Conservation (phyloP, 1,139 yeast species). For the Hemisphaericaspora xylofermentans region DNA sequence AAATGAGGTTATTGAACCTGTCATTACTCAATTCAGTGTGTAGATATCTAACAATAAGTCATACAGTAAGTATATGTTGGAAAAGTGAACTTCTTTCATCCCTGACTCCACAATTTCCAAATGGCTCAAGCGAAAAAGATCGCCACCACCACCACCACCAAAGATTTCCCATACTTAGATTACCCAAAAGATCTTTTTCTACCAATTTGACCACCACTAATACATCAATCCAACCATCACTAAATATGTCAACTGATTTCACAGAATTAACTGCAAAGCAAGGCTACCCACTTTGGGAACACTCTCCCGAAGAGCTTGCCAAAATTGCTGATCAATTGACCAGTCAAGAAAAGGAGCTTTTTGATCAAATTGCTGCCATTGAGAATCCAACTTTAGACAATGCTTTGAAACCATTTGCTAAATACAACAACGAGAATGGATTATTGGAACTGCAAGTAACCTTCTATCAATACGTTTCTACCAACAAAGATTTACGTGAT, state of each 20-base stretch:
- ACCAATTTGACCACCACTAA: background rate
- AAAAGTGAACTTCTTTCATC: no score
- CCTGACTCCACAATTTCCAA: no score
- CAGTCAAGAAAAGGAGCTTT: constrained; percentile 40
- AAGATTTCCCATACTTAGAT: background rate
- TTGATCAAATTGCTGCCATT: constrained; percentile 55
- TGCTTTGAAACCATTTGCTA: constrained; percentile 52
- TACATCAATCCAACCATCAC: background rate
- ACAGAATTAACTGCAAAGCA: constrained; percentile 14
- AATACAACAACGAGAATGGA: constrained; percentile 46
- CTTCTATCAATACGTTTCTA: constrained; percentile 70
- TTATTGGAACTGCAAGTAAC: constrained; percentile 50
- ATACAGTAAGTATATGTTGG: no score
- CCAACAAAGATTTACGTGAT: constrained; percentile 61
- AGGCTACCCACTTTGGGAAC: constrained; percentile 55
- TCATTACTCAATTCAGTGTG: no score
- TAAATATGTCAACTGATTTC: constrained; percentile 20
- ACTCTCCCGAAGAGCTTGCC: constrained; percentile 52
- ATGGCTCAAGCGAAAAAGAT: no score
- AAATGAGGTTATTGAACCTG: background rate
- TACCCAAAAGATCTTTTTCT: background rate
- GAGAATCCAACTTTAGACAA: constrained; percentile 53
- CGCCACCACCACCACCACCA: no score
- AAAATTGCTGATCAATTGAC: constrained; percentile 46
- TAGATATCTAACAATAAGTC: no score